A percentile compares a stretch with the other conserved stretches of the same genome.
Conservation (phyloP, 805 yeast genomes). For the Wickerhamomyces silvicola region DNA sequence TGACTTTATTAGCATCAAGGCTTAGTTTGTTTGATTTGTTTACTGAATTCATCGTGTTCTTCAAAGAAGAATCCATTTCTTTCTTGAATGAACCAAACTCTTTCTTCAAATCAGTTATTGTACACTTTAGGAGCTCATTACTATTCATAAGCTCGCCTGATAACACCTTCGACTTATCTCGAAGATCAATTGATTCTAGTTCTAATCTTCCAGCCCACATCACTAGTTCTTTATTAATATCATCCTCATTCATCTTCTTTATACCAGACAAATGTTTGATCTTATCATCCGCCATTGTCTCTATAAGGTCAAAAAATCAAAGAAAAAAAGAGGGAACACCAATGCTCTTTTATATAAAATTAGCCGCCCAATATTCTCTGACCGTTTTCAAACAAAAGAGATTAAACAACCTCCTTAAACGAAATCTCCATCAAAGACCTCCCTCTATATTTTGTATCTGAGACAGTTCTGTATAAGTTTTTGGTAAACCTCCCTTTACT, state of each 20-base stretch:
- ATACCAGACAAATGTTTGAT: neutral
- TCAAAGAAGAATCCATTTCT: slow-evolving; percentile 1
- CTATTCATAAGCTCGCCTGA: slow-evolving; percentile 11
- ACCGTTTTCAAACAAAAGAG: slow-evolving; percentile 4
- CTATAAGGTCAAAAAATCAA: neutral
- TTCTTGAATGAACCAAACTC: slow-evolving; percentile 1
- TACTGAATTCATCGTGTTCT: slow-evolving; percentile 1
- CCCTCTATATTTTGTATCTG: slow-evolving; percentile 8
- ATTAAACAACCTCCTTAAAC: neutral
- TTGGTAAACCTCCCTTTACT: slow-evolving; percentile 24
- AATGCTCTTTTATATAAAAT: slow-evolving; percentile 1
- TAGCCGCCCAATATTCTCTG: slow-evolving; percentile 7
- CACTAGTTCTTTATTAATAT: slow-evolving; percentile 29
- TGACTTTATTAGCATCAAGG: no score
- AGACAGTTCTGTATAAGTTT: slow-evolving; percentile 33
- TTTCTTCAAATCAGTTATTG: neutral
- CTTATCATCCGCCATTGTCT: slow-evolving; percentile 1
- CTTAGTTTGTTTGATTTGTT: slow-evolving; percentile 4
- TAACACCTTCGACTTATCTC: slow-evolving; percentile 23
- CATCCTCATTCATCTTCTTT: slow-evolving; percentile 11
- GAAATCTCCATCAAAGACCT: neutral
- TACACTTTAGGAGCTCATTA: slow-evolving; percentile 2
- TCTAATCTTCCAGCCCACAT: slow-evolving; percentile 48
- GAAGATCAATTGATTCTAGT: slow-evolving; percentile 38
- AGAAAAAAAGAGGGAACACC: neutral